Percentiles rank a stretch among this genome's conserved stretches.
Conservation (phyloP, 129 eudicot genomes). For the Flaveria ramosissima region DNA sequence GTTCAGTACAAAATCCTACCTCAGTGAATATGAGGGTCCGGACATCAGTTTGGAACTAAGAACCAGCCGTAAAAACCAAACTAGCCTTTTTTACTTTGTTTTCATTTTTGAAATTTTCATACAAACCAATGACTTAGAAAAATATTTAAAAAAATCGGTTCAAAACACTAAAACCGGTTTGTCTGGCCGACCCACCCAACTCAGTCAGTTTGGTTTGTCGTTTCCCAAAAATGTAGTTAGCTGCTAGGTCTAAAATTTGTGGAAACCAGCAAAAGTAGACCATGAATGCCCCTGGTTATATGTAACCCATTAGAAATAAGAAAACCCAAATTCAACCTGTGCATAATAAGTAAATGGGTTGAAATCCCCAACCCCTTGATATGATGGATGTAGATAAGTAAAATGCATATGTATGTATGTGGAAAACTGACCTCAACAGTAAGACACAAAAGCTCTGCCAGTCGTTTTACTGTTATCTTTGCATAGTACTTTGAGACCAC, state of each 20-base stretch:
- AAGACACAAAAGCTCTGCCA: slow-evolving; percentile 82
- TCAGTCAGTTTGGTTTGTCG: neutral
- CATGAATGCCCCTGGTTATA: neutral
- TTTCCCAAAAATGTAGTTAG: neutral
- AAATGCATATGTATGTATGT: neutral
- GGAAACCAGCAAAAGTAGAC: neutral
- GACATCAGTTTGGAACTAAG: neutral
- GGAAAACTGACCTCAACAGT: slow-evolving; percentile 60
- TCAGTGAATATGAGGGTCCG: too few species aligned
- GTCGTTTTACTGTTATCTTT: slow-evolving; percentile 75
- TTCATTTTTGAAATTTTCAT: neutral
- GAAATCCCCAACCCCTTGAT: neutral
- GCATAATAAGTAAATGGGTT: neutral
- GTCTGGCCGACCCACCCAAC: neutral
- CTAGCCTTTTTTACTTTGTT: neutral
- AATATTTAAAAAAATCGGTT: neutral
- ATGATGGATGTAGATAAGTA: neutral
- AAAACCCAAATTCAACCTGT: neutral
- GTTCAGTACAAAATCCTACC: neutral
- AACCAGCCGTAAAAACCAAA: neutral
- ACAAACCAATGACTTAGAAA: neutral
- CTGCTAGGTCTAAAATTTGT: neutral
- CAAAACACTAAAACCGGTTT: neutral
- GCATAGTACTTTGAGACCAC: slow-evolving; percentile 88
- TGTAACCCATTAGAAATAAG: neutral